Base-by-base conservation (phyloP, 2,329 filamentous ascomycete genomes). In the Catunica adiposa region DNA sequence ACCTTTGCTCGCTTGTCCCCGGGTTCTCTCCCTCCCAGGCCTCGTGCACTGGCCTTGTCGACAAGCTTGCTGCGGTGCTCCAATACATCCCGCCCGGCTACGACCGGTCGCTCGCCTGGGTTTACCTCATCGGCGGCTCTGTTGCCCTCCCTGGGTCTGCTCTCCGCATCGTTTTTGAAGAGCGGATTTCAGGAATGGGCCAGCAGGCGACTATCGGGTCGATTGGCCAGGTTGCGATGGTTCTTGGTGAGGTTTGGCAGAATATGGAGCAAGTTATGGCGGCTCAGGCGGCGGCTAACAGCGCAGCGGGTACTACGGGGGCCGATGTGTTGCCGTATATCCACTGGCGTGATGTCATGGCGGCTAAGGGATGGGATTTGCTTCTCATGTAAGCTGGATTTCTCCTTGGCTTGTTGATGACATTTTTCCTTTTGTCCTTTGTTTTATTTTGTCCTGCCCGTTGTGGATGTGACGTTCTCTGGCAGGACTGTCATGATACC, bases 301-400 rank as follows among this genome's bases (percentile, higher is more conserved):
- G 68, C 20, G 64, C 67, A 20, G 67, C 68, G 40, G 63, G 65
- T 29, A 63, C 62, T 31, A 67, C 70, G 57, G 66, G 66, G 58
- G 60, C 62, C 60, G 61, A 67, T 61, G 64, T 67, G 63, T 68
- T 71, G 69, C 82, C 80, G 66, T 83, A 84, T 71, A 79, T 94
- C 69, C 89, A 89, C 81, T 97, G 90, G 90, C 78, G 90, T 72
- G 86, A 94, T 71, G 80, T 90, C 66, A 95, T 96, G 89, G 80
- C 80, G 71, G 80, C 83, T 71, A 92, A 90, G 73, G 81, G 81
- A 63, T 95, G 88, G 89, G 87, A 94, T 67, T 92, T 88, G 72
- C 76, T 96, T 68, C 79, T 96, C 68, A 89, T 96, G 70, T 95
- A 71, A 72, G 60, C 57, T 57, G 56, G 59, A 55, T 54, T 53